Percentiles rank a stretch among this genome's conserved stretches.
These are phyloP conservation scores for Ailanthus altissimus DNA, from an alignment of 345 rosid species.

Conservation along the genomic window DNA sequence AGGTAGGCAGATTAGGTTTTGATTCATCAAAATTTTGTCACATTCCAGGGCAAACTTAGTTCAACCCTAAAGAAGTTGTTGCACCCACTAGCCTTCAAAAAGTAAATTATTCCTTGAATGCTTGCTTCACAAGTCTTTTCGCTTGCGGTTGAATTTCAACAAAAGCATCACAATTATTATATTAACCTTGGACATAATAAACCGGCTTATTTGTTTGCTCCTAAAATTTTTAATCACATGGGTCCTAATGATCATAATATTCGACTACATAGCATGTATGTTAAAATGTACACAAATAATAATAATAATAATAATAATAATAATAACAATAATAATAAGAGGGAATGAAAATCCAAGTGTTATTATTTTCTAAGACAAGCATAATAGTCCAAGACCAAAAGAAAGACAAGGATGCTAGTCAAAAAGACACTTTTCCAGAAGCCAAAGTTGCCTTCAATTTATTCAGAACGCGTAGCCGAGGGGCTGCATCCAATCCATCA, in stretches of 20 bases:
- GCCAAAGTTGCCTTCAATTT: background rate
- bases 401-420: slow-evolving; percentile 22
- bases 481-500: background rate
- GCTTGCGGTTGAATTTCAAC: slow-evolving; percentile 17
- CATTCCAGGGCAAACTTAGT: slow-evolving; percentile 25
- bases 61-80: slow-evolving; percentile 53
- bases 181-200: background rate
- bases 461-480: background rate
- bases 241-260: too few species aligned
- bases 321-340: background rate
- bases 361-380: background rate
- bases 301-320: background rate
- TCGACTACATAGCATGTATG: too few species aligned
- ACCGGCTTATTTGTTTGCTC: background rate
- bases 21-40: slow-evolving; percentile 30
- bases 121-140: slow-evolving; percentile 46
- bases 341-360: background rate
- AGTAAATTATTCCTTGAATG: slow-evolving; percentile 22
- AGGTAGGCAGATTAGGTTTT: slow-evolving; percentile 75
- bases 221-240: background rate
- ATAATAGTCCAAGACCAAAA: slow-evolving; percentile 12
- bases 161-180: slow-evolving; percentile 8
- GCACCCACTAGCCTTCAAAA: slow-evolving; percentile 55
- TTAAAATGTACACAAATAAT: background rate
- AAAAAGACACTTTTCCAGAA: slow-evolving; percentile 19